These are phyloP conservation scores for Candida lessepsii DNA, from an alignment of 805 yeast species.

Conservation along the genomic window DNA sequence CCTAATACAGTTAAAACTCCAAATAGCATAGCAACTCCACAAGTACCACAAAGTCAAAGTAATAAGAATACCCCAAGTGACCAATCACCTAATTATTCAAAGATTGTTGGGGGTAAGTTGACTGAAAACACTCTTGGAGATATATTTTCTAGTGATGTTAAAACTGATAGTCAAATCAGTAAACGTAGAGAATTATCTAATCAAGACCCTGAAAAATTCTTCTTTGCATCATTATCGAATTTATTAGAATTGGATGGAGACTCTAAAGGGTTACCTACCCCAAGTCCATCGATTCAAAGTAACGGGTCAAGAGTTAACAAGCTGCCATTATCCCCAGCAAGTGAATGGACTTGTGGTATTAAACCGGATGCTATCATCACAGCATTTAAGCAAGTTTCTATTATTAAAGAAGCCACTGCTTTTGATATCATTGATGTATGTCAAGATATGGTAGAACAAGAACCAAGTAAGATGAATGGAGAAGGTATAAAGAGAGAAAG, in stretches of 20 bases:
- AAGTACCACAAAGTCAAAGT: constrained; percentile 33
- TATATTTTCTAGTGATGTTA: constrained; percentile 19
- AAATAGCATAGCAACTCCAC: constrained; percentile 43
- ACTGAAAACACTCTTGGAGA: constrained; percentile 22
- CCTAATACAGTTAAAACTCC: constrained; percentile 44
- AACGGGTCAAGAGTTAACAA: constrained; percentile 5
- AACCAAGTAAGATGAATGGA: neutral
- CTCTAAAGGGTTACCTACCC: constrained; percentile 17
- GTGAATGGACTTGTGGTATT: constrained; percentile 45
- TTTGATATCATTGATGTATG: constrained; percentile 25
- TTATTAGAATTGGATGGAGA: constrained; percentile 45
- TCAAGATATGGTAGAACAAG: constrained; percentile 9
- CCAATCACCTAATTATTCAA: constrained; percentile 32
- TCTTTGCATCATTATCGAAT: constrained; percentile 51
- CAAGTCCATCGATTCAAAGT: constrained; percentile 15
- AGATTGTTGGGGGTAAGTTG: constrained; percentile 14
- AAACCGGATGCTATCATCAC: constrained; percentile 44
- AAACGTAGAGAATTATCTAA: constrained; percentile 47
- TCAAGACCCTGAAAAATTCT: constrained; percentile 47
- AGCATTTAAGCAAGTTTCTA: constrained; percentile 46
- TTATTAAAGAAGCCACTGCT: constrained; percentile 33
- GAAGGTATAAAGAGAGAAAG: constrained; percentile 22
- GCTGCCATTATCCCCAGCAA: constrained; percentile 40
- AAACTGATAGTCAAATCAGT: constrained; percentile 41
- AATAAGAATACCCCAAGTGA: constrained; percentile 42